phyloP scores from a whole-genome alignment of 108 stramenopile genomes.

The Cyclotella distinguenda region DNA sequence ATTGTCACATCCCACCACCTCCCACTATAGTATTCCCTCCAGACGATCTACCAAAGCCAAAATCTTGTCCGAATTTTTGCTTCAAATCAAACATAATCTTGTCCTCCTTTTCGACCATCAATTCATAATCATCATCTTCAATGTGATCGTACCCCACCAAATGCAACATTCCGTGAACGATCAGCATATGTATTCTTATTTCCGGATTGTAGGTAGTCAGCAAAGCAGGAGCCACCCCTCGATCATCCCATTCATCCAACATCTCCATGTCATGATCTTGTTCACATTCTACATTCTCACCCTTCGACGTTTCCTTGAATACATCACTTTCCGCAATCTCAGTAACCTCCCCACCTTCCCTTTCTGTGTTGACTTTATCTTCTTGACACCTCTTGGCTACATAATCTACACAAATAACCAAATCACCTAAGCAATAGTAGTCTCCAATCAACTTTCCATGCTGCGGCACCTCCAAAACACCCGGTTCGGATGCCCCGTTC shows the following conservation, averaged over 20 bases:
- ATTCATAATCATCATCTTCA: constrained; percentile 89
- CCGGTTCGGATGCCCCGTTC: constrained; percentile 55
- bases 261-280: constrained; percentile 46
- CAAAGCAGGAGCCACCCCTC: constrained; percentile 91
- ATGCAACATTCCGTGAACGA: constrained; percentile 96
- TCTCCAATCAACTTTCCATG: constrained; percentile 63
- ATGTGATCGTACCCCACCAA: constrained; percentile 95
- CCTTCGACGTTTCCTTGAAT: neutral
- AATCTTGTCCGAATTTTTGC: constrained; percentile 29
- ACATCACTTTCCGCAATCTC: constrained; percentile 46
- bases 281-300: constrained; percentile 12
- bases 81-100: constrained; percentile 68
- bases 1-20: constrained; percentile 6
- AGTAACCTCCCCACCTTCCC: constrained; percentile 22
- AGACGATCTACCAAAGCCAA: constrained; percentile 12
- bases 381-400: constrained; percentile 69
- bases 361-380: constrained; percentile 35
- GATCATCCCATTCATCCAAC: constrained; percentile 70
- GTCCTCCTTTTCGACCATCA: constrained; percentile 88
- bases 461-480: constrained; percentile 58
- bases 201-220: constrained; percentile 72
- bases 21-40: no score
- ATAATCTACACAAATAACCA: constrained; percentile 89
- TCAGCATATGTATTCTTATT: constrained; percentile 83
- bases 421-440: constrained; percentile 87